These are phyloP conservation scores for Pseudocercospora fijiensis DNA, from an alignment of 2,329 filamentous ascomycete species.

Conservation along the genomic window DNA sequence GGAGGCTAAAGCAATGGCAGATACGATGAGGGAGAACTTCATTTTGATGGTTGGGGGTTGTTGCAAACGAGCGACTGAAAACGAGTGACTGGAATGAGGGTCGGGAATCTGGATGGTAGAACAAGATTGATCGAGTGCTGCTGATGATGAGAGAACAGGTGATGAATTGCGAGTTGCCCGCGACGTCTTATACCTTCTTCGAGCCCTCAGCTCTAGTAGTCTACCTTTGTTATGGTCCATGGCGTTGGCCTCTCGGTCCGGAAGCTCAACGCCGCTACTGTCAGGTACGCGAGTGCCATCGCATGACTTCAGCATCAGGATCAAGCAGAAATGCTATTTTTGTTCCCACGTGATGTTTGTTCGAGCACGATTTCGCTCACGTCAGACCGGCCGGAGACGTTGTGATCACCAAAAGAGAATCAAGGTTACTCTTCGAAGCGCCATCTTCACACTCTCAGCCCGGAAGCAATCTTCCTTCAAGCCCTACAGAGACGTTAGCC, in stretches of 20 bases:
- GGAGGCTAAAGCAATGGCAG: slow-evolving; percentile 8
- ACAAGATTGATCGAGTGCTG: neutral
- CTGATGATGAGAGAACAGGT: neutral
- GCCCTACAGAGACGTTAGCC: neutral
- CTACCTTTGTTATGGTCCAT: neutral
- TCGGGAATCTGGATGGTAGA: neutral
- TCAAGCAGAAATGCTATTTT: neutral
- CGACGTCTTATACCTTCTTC: neutral
- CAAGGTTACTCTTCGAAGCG: slow-evolving; percentile 8
- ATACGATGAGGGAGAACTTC: slow-evolving; percentile 13
- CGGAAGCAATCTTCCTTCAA: neutral
- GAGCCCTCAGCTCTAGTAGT: neutral
- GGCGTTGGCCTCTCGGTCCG: neutral
- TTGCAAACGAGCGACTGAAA: neutral
- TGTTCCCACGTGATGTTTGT: neutral
- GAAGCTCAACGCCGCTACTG: neutral
- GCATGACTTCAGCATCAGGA: neutral
- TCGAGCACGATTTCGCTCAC: neutral
- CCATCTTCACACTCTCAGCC: neutral
- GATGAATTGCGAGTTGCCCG: neutral
- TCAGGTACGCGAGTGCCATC: neutral
- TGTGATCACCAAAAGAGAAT: neutral
- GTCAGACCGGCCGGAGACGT: neutral
- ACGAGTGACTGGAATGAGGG: slow-evolving; percentile 6
- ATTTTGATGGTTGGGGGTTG: slow-evolving; percentile 6